phyloP scores from a whole-genome alignment of 2,329 filamentous ascomycete species.

The Paraphaeosphaeria sporulosa region DNA sequence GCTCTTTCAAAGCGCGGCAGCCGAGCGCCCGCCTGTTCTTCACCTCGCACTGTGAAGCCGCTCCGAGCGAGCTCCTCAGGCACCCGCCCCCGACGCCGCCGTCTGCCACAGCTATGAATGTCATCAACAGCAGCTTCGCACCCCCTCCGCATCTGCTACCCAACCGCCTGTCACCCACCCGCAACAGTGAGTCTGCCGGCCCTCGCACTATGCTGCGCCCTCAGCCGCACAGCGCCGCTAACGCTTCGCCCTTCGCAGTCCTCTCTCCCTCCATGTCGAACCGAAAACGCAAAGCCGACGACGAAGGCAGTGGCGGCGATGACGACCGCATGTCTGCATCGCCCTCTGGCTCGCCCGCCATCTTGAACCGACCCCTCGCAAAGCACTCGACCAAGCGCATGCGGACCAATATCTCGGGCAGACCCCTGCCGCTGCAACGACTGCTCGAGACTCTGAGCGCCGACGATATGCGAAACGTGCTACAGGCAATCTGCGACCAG shows the following conservation, averaged over 20 bases:
- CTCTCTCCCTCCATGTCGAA: conserved; percentile 54
- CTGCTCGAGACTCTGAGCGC: conserved; percentile 94
- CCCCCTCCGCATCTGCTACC: conserved; percentile 67
- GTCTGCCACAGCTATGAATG: conserved; percentile 62
- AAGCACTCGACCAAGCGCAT: conserved; percentile 64
- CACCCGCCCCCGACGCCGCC: conserved; percentile 31
- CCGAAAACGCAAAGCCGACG: conserved; percentile 89
- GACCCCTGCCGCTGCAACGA: conserved; percentile 72
- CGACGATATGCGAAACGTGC: conserved; percentile 80
- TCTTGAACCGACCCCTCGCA: conserved; percentile 71
- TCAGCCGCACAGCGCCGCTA: conserved; percentile 17
- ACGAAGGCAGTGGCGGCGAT: conserved; percentile 63
- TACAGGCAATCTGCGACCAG: conserved; percentile 90
- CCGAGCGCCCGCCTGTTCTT: conserved; percentile 1
- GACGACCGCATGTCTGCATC: conserved; percentile 92
- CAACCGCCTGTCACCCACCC: conserved; percentile 66
- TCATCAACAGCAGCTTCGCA: conserved; percentile 64
- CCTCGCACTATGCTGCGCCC: conserved; percentile 14
- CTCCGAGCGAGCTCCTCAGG: conserved; percentile 21
- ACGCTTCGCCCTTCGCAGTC: conserved; percentile 29
- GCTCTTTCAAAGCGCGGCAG: conserved; percentile 1
- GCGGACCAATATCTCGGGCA: conserved; percentile 72
- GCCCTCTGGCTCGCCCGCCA: conserved; percentile 80
- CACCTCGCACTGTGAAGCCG: conserved; percentile 6
- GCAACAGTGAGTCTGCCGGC: conserved; percentile 60